Evolutionary conservation across 2,329 filamentous ascomycete species (phyloP).

Genomic region (Aspergillus floridensis): DNA sequence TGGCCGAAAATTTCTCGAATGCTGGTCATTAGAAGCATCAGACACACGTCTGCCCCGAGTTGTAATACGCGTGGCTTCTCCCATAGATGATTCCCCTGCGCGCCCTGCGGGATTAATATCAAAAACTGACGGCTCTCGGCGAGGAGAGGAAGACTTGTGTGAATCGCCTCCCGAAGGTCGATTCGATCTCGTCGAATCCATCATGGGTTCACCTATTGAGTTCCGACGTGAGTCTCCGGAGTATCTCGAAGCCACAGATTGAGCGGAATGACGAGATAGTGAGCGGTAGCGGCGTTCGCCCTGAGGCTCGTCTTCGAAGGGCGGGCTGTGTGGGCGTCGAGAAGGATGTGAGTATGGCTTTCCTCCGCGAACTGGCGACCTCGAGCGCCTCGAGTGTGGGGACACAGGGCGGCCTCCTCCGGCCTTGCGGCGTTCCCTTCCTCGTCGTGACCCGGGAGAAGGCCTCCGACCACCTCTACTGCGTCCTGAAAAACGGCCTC

Average conservation of each 20-base stretch:
- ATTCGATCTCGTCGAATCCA: slow-evolving; percentile 30
- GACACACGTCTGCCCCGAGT: slow-evolving; percentile 29
- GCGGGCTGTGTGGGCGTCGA: slow-evolving; percentile 28
- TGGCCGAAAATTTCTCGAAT: slow-evolving; percentile 40
- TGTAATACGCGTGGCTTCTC: slow-evolving; percentile 34
- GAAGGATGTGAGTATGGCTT: slow-evolving; percentile 27
- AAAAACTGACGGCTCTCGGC: slow-evolving; percentile 32
- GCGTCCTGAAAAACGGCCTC: slow-evolving; percentile 35
- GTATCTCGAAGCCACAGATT: slow-evolving; percentile 33
- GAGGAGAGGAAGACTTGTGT: slow-evolving; percentile 34
- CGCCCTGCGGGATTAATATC: slow-evolving; percentile 32
- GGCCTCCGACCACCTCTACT: slow-evolving; percentile 31
- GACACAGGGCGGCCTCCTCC: slow-evolving; percentile 29
- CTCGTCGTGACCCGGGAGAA: slow-evolving; percentile 30
- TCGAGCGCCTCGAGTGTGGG: slow-evolving; percentile 28
- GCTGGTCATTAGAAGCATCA: slow-evolving; percentile 30
- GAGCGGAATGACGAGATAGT: slow-evolving; percentile 34
- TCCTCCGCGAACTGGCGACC: slow-evolving; percentile 32
- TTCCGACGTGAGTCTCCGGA: slow-evolving; percentile 25
- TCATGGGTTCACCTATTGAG: slow-evolving; percentile 22
- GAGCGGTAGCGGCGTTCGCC: slow-evolving; percentile 32
- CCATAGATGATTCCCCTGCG: slow-evolving; percentile 29
- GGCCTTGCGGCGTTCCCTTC: slow-evolving; percentile 32
- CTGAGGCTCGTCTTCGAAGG: slow-evolving; percentile 25
- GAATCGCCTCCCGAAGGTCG: slow-evolving; percentile 29